Evolutionary conservation across 1,284 basidiomycete genomes (phyloP), one percentile per base, ranked within the genome.

Genomic region (Irpex sp.): DNA sequence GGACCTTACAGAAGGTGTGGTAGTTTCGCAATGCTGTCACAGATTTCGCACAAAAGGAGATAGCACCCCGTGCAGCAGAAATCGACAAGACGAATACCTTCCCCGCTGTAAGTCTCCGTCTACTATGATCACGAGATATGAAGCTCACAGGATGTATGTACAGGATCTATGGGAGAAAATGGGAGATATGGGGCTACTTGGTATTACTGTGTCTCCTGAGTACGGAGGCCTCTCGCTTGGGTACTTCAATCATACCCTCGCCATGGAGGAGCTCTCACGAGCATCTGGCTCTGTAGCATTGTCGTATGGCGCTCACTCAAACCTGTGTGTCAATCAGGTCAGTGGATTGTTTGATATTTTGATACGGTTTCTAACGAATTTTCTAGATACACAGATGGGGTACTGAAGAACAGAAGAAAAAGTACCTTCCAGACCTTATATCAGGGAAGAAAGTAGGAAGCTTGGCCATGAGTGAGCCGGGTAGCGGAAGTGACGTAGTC

Each of bases 251-350:
- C 95, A 97, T 75, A 90, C 90, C 1, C 82, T 97, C 55, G 94
- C 92, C 3, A 96, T 97, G 94, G 94, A 97, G 77, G 92, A 93
- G 68, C 80, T 98, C 60, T 96, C 94, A 31, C 81, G 88, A 33
- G 93, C 93, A 5, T 96, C 94, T 5, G 95, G 94, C 21, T 94
- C 92, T 2, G 89, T 98, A 37, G 95, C 90, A 1, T 84, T 98
- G 8, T 95, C 93, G 2, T 98, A 98, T 69, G 95, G 95, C 60
- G 95, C 95, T 9, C 96, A 98, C 72, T 95, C 94, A 4, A 97
- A 95, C 73, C 82, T 94, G 19, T 95, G 94, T 74, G 88, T 91
- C 21, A 96, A 96, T 75, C 93, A 73, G 66, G 71, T 71, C 26
- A 8, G 68, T 36, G 3, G 26, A 39, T 56, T n/a, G n/a, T 9